A percentile compares a stretch with the other conserved stretches of the same genome.
Conservation (phyloP, 352 stramenopile genomes). For the Hyaloperonospora arabidopsidis region DNA sequence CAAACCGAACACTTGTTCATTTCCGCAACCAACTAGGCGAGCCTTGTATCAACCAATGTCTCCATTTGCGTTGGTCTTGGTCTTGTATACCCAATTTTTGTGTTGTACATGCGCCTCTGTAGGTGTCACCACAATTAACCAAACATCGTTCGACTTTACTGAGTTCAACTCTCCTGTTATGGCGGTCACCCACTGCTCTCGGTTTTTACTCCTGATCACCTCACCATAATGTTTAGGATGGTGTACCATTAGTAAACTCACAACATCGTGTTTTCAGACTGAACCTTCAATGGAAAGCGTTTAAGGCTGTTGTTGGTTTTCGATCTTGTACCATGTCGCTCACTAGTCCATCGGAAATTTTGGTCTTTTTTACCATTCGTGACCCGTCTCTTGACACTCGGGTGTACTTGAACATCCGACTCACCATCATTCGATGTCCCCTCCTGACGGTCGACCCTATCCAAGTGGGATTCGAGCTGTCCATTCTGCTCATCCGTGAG, state of each 20-base stretch:
- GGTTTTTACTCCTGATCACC: background rate
- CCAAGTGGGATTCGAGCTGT: background rate
- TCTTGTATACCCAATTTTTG: background rate
- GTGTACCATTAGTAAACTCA: background rate
- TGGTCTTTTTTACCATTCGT: background rate
- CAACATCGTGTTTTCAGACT: background rate
- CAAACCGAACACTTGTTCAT: background rate
- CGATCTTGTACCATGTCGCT: conserved; percentile 2
- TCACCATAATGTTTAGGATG: background rate
- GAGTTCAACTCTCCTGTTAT: background rate
- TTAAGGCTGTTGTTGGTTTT: background rate
- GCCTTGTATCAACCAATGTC: background rate
- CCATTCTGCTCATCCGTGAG: background rate
- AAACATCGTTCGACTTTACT: background rate
- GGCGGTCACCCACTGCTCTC: background rate
- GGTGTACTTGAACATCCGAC: background rate
- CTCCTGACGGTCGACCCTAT: background rate
- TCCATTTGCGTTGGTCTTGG: background rate
- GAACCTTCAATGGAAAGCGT: background rate
- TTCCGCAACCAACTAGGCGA: background rate
- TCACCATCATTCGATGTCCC: background rate
- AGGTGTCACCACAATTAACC: background rate
- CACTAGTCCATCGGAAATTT: background rate
- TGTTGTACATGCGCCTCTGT: background rate
- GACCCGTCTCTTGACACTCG: no score